These are phyloP conservation scores for Nothomitra cinnamomea DNA, from an alignment of 2,329 filamentous ascomycete species.

Conservation along the genomic window DNA sequence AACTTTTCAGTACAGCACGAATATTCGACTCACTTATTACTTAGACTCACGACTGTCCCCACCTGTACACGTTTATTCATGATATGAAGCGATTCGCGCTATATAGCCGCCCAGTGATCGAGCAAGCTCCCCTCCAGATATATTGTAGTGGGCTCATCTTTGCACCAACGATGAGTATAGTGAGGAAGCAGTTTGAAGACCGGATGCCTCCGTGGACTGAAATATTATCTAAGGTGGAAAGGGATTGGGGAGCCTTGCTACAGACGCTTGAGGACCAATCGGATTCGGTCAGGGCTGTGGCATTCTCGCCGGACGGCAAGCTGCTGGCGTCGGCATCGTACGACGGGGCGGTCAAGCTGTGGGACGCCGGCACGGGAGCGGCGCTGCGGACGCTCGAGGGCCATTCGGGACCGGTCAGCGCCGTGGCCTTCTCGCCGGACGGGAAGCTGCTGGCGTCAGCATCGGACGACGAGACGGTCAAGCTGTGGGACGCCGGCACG, in stretches of 20 bases:
- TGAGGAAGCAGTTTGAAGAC: slow-evolving; percentile 9
- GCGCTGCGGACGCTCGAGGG: neutral
- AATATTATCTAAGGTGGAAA: slow-evolving; percentile 7
- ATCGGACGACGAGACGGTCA: too few relatives aligned
- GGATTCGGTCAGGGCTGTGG: neutral
- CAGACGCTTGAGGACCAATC: slow-evolving; percentile 2
- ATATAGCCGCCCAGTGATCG: slow-evolving; percentile 14
- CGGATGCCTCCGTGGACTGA: slow-evolving; percentile 9
- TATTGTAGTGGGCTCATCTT: slow-evolving; percentile 22
- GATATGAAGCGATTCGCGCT: slow-evolving; percentile 19
- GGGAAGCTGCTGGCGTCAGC: slow-evolving; percentile 4
- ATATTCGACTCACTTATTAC: neutral
- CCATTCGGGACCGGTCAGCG: neutral
- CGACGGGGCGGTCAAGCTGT: slow-evolving; percentile 2
- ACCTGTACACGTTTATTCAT: slow-evolving; percentile 10
- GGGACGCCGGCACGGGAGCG: neutral
- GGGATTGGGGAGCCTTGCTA: slow-evolving; percentile 9
- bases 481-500: neutral
- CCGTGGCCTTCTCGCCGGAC: slow-evolving; percentile 4
- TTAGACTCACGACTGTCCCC: neutral
- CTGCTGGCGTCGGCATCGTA: slow-evolving; percentile 4
- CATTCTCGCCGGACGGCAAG: too few relatives aligned
- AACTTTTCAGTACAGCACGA: neutral
- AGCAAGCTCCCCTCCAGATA: slow-evolving; percentile 17
- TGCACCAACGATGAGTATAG: slow-evolving; percentile 14